These are phyloP conservation scores for Roridomyces roridus DNA, from an alignment of 768 basidiomycete species.

Conservation along the genomic window DNA sequence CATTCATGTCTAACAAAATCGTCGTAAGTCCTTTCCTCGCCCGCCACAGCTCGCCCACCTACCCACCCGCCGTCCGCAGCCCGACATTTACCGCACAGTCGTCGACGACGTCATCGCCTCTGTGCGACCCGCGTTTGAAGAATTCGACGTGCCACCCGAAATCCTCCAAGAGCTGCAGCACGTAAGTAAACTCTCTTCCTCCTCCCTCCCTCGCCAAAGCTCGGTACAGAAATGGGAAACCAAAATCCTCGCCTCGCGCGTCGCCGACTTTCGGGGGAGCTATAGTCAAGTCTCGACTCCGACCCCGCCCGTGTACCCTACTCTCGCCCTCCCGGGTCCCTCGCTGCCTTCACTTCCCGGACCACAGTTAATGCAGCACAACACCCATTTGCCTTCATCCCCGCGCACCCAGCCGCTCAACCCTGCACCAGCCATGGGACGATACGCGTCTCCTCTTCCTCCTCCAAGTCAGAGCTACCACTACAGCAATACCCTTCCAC, in stretches of 20 bases:
- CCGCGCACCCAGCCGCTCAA: too few relatives aligned
- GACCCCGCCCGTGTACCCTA: conserved; percentile 37
- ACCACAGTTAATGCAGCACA: too few relatives aligned
- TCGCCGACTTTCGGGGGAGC: conserved; percentile 61
- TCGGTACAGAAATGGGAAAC: conserved; percentile 72
- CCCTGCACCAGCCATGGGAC: too few relatives aligned
- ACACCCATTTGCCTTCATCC: too few relatives aligned
- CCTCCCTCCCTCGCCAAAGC: not conserved
- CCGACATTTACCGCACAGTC: conserved; percentile 69
- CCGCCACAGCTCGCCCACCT: conserved; percentile 33
- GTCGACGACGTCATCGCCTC: conserved; percentile 79
- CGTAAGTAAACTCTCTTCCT: conserved; percentile 46
- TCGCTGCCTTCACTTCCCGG: too few relatives aligned
- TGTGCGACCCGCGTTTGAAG: conserved; percentile 78
- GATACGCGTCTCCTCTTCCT: too few relatives aligned
- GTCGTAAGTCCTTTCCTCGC: conserved; percentile 60
- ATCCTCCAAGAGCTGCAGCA: conserved; percentile 69
- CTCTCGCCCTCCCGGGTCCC: conserved; percentile 45
- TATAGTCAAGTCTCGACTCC: conserved; percentile 28
- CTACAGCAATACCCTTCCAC: too few relatives aligned
- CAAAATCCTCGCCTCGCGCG: conserved; percentile 72
- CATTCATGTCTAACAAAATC: conserved; percentile 74
- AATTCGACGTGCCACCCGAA: conserved; percentile 76
- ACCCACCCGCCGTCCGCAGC: conserved; percentile 49
- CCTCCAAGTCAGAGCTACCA: too few relatives aligned